Evolutionary conservation across 371 early-diverging fungal species (phyloP), one percentile per base, ranked within the genome.

Genomic region (Thermomucor indicae-seudaticae): DNA sequence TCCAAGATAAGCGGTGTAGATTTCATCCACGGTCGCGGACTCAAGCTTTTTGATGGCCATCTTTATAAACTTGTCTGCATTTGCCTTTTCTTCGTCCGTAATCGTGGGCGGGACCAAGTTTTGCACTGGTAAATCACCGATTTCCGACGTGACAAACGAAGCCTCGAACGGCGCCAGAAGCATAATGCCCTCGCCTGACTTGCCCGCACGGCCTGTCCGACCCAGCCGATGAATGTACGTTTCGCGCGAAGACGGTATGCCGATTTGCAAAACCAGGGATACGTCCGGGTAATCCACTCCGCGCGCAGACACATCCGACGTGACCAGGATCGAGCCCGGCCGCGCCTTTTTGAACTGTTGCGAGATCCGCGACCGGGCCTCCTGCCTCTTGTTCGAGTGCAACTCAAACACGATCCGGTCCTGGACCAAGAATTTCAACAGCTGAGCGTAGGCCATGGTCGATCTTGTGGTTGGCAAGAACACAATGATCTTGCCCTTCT

Each of bases 241-340:
- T 57, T 99, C 98, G 45, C 86, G 72, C 43, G 80, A 70, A 6
- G 85, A 75, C 20, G 99, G 98, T 2, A 93, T 78, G 60, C 99
- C 99, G 37, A 96, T 81, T 75, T 99, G 99, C 17, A 98, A 46
- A 6, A 98, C 97, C 40, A 95, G 73, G 0, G 89, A 86, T 2
- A 99, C 95, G 67, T 91, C 93, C 17, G 99, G 98, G 47, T 98
- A 98, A 71, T 99, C 99, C 14, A 99, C 91, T 31, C 99, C 99
- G 60, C 99, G 91, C 29, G 99, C 99, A 47, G 98, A 97, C 5
- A 99, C 98, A 72, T 99, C 99, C 0, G 98, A 93, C 1, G 99
- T 97, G 55, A 99, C 87, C 57, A 99, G 67, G 29, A 96, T 78
- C 19, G 83, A 75, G n/a, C 70, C 74, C 5, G 54, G 41, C 6